Conservation (phyloP, 2,329 filamentous ascomycete species). For the Ophiostoma australiae region DNA sequence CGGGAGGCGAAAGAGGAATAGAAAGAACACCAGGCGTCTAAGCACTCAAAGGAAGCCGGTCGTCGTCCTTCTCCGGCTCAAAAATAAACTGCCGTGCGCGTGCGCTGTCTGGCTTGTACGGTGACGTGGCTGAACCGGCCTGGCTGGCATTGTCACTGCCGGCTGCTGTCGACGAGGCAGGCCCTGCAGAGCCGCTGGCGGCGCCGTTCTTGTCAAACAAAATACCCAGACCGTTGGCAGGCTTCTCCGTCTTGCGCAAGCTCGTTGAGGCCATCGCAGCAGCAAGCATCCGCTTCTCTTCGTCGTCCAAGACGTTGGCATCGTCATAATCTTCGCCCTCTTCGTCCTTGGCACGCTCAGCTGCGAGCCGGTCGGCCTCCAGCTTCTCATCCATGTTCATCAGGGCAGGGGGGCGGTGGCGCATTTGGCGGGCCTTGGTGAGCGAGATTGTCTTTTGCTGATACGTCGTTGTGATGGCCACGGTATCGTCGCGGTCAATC, state of each 20-base stretch:
- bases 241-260: constrained; percentile 23
- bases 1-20: constrained; percentile 8
- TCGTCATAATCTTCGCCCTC: constrained; percentile 26
- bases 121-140: not conserved
- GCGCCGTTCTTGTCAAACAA: constrained; percentile 38
- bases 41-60: constrained; percentile 31
- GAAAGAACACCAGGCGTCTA: constrained; percentile 19
- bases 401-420: constrained; percentile 81
- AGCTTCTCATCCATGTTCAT: constrained; percentile 61
- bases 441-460: constrained; percentile 96
- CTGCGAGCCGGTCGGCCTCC: constrained; percentile 26
- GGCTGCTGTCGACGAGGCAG: not conserved
- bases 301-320: constrained; percentile 24
- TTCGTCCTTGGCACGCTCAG: constrained; percentile 16
- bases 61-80: constrained; percentile 34
- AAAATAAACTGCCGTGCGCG: constrained; percentile 33
- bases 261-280: constrained; percentile 29
- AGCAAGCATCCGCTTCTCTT: constrained; percentile 28
- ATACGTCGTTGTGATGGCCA: constrained; percentile 82
- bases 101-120: constrained; percentile 35
- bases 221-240: constrained; percentile 36
- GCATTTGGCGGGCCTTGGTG: constrained; percentile 79
- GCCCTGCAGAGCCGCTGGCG: not conserved
- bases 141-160: not conserved
- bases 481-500: constrained; percentile 81